Evolutionary conservation across 2,329 filamentous ascomycete genomes (phyloP), one percentile per base, ranked within the genome.

Genomic region (Alternaria brassicae): DNA sequence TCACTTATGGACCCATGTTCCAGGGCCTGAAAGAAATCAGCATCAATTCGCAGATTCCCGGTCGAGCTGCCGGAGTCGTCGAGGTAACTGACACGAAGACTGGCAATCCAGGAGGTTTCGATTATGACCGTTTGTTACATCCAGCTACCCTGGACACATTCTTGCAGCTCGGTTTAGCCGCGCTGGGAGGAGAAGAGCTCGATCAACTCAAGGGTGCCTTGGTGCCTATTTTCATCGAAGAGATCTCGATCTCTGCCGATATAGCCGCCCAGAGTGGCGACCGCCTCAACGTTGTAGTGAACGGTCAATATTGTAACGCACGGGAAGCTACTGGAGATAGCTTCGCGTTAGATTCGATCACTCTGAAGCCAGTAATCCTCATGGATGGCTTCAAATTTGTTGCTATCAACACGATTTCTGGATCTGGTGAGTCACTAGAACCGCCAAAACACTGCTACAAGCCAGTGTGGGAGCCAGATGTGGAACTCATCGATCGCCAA

Each of bases 101-200:
- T 7, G 23, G 2, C 2, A 67, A 63, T 32, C 64, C 66, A 17
- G 56, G 55, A 23, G 27, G 54, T 6, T 65, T 58, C 27, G 66
- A 68, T 37, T 60, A 65, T 30, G 53, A 60, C 6, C 50, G 62
- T 21, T 7, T 69, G 10, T 45, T 70, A 10, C 68, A 70, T 37
- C 68, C 68, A 7, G 55, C 64, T n/a, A 60, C 59, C n/a, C 48
- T 69, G 9, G 66, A 69, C 40, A 53, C 48, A 17, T 57, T 66
- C 28, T 25, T 69, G 6, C 67, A 68, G 21, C 41, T 63, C 13
- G 55, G 49, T 1, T 39, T 65, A 19, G 57, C 56, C 9, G 60
- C 60, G 1, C 39, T 60, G 4, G 55, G 59, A 15, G 56, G 60
- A 15, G n/a, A 12, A 17, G 55, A 53, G 10, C 28, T 61, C 13